Percentiles rank a stretch among this genome's conserved stretches.
These are phyloP conservation scores for Septoria petroselini DNA, from an alignment of 2,329 filamentous ascomycete genomes.

Conservation along the genomic window DNA sequence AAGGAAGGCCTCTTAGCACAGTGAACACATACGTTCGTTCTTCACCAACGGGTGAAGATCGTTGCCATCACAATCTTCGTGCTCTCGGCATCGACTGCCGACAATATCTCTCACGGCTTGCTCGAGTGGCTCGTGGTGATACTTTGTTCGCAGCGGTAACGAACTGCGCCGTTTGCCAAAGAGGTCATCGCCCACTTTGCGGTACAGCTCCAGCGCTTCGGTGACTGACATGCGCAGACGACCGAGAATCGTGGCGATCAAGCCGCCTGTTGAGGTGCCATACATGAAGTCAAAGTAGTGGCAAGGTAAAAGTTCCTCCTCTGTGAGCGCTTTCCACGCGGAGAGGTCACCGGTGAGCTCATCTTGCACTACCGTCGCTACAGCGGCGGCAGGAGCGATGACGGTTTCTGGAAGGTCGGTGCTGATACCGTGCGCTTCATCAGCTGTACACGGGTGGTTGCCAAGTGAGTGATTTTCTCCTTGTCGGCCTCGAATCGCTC, in stretches of 20 bases:
- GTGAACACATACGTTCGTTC: slow-evolving; percentile 8
- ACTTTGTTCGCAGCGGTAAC: slow-evolving; percentile 50
- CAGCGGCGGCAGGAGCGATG: slow-evolving; percentile 18
- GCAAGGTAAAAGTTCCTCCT: slow-evolving; percentile 48
- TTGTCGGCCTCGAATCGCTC: slow-evolving; percentile 19
- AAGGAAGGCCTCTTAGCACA: not conserved
- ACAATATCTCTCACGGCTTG: slow-evolving; percentile 49
- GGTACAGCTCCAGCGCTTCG: slow-evolving; percentile 49
- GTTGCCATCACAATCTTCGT: slow-evolving; percentile 44
- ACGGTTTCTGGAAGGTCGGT: slow-evolving; percentile 13
- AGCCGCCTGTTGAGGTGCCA: slow-evolving; percentile 52
- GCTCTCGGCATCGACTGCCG: slow-evolving; percentile 44
- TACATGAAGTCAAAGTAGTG: slow-evolving; percentile 56
- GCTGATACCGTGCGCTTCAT: slow-evolving; percentile 21
- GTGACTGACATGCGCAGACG: slow-evolving; percentile 50
- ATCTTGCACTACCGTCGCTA: slow-evolving; percentile 21
- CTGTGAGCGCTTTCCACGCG: slow-evolving; percentile 35
- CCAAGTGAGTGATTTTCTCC: slow-evolving; percentile 17
- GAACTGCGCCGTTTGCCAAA: slow-evolving; percentile 47
- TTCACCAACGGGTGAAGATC: slow-evolving; percentile 47
- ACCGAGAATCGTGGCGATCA: slow-evolving; percentile 52
- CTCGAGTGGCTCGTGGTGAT: slow-evolving; percentile 49
- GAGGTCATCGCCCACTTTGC: slow-evolving; percentile 48
- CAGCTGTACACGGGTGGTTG: slow-evolving; percentile 20
- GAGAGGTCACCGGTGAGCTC: slow-evolving; percentile 24